Base-by-base conservation (phyloP, 208 protist species). In the Leishmania tropica region DNA sequence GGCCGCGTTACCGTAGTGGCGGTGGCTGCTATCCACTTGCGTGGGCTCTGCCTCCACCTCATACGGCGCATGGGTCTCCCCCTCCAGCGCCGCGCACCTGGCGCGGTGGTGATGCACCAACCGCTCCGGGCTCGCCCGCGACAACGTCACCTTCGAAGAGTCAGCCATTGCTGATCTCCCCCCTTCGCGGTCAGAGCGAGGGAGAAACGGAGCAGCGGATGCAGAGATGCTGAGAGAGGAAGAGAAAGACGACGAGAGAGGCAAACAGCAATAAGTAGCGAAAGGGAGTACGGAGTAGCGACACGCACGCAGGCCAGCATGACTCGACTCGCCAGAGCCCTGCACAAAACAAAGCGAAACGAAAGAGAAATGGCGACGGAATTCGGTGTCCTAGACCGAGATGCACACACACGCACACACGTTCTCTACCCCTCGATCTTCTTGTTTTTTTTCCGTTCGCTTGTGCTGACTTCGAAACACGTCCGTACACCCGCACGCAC, bases 61-160 rank as follows among this genome's bases (percentile, higher is more conserved):
- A 68, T 85, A 85, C 10, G 82, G 82, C 19, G 82, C 77, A 60
- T 85, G 77, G 17, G 48, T 81, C 45, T 85, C 78, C 10, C 21
- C 67, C 31, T 56, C 78, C 24, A 37, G 28, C 8, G 21, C 37
- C 53, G 54, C 51, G 48, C 68, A 62, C 7, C 45, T 31, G 37
- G 2, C 35, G 56, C 51, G 37, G 51, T 67, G 53, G 11, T 60
- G 40, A 56, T 47, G 53, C 19, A 31, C 6, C 65, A 78, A 11
- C 15, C 21, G 1, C 24, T 78, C 74, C 24, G 74, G 21, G 53
- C 74, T 78, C 37, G 67, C 56, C 35, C 13, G 74, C 19, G 74
- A 62, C 35, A 62, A 19, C 24, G 78, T 67, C 6, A 35, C 35
- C 64, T 51, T 75, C 65, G 47, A 15, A 11, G 76, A 71, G 40